Percentiles rank a stretch among this genome's conserved stretches.
These are phyloP conservation scores for Pythium guiyangense DNA, from an alignment of 352 stramenopile genomes.

Conservation along the genomic window DNA sequence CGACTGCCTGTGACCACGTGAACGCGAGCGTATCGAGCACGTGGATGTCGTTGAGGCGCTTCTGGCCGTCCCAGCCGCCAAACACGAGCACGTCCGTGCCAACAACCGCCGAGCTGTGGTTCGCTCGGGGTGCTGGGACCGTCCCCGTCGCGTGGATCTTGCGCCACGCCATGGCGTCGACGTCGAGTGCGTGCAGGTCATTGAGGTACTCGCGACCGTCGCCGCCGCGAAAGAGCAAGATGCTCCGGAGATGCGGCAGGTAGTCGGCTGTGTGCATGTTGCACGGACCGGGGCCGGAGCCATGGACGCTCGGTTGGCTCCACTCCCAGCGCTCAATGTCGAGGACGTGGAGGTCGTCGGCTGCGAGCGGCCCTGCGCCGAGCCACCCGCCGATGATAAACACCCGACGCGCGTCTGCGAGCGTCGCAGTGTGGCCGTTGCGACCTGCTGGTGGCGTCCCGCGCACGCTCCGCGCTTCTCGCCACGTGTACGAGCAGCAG, in stretches of 20 bases:
- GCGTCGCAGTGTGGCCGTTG: constrained; percentile 95
- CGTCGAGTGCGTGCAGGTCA: constrained; percentile 92
- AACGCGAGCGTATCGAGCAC: constrained; percentile 89
- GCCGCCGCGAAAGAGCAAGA: constrained; percentile 93
- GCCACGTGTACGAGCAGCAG: constrained; percentile 75
- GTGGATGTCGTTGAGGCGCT: constrained; percentile 95
- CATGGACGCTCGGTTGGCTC: constrained; percentile 40
- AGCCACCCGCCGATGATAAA: constrained; percentile 95
- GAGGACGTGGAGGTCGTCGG: constrained; percentile 91
- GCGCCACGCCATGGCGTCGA: constrained; percentile 87
- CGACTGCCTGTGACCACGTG: constrained; percentile 81
- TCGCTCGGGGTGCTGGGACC: constrained; percentile 86
- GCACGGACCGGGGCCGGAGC: constrained; percentile 80
- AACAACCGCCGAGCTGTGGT: constrained; percentile 93
- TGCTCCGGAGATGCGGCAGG: constrained; percentile 67
- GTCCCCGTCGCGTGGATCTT: constrained; percentile 70
- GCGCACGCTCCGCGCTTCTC: constrained; percentile 34
- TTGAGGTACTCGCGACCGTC: constrained; percentile 95
- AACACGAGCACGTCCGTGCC: constrained; percentile 91
- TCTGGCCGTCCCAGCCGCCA: constrained; percentile 91
- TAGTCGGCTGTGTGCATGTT: constrained; percentile 98
- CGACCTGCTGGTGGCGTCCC: constrained; percentile 72
- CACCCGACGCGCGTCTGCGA: constrained; percentile 80
- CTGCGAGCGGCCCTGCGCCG: constrained; percentile 88
- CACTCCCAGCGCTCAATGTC: constrained; percentile 74